Base-by-base conservation (phyloP, 2,329 filamentous ascomycete species). In the Zalaria obscura region DNA sequence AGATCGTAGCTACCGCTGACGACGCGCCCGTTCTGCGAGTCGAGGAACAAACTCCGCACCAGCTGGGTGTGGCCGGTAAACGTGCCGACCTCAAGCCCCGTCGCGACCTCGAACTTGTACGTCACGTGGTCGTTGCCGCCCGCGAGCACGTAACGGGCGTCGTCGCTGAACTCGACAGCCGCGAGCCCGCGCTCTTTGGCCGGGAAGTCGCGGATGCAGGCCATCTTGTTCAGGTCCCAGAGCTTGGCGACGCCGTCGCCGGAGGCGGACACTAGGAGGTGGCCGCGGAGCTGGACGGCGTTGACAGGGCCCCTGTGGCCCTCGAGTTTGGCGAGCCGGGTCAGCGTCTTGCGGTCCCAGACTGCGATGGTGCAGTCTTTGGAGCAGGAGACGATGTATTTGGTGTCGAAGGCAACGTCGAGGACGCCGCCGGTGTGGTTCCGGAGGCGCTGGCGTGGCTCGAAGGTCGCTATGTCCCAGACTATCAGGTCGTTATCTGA, bases 121-220 rank as follows among this genome's bases (percentile, higher is more conserved):
- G 96, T 95, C 38, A 87, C 78, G 61, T 89, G 83, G 64, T 96
- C 91, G 56, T 95, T 98, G 36, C 91, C 91, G 6, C 91, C 91
- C 11, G 87, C 91, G 38, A 93, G 82, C 38, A 98, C 86, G 49
- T 83, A 91, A 40, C 83, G 80, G n/a, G 86, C 87, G 56, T 98
- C 89, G 52, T 95, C 86, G 34, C 82, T 89, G 61, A 96, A 95
- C 59, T 98, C 91, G 41, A 91, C 87, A 60, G 91, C 95, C 3
- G 91, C 91, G 28, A 98, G 75, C 5, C 91, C 91, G 56, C 93
- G 88, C 59, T 87, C 91, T 61, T 93, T 87, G 42, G 85, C 86
- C 4, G 74, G 68, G 56, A 98, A 93, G 60, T 95, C 87, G 55
- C 88, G 87, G 56, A 95, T 83, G 52, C 84, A 85, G 54, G 82